These are phyloP conservation scores for Cordyceps tenuipes DNA, from an alignment of 2,329 filamentous ascomycete species.

Conservation along the genomic window DNA sequence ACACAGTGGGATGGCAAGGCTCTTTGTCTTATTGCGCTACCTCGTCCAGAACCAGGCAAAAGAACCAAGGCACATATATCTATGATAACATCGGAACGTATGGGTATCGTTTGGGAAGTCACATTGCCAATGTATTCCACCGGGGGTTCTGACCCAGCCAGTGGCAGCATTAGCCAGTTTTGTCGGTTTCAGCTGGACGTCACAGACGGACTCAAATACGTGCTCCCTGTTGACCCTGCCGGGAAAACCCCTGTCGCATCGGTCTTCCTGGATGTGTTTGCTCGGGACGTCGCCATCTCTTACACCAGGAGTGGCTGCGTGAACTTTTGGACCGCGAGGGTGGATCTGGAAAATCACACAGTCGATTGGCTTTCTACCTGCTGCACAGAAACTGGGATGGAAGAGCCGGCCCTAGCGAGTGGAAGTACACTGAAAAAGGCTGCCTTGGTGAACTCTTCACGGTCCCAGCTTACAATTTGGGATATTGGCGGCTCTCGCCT, in stretches of 20 bases:
- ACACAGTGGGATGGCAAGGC: constrained; percentile 62
- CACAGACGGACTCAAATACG: constrained; percentile 50
- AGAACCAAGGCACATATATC: constrained; percentile 61
- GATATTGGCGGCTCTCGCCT: constrained; percentile 74
- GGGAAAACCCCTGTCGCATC: constrained; percentile 63
- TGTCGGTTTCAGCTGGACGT: constrained; percentile 61
- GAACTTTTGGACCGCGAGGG: constrained; percentile 76
- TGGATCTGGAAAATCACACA: constrained; percentile 49
- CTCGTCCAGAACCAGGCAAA: constrained; percentile 48
- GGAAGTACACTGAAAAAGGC: constrained; percentile 82
- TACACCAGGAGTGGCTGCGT: constrained; percentile 69
- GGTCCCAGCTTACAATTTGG: constrained; percentile 81
- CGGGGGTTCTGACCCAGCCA: constrained; percentile 17
- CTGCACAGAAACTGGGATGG: constrained; percentile 68
- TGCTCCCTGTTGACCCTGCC: constrained; percentile 80
- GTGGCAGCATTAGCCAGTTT: constrained; percentile 49
- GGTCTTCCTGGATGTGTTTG: constrained; percentile 78
- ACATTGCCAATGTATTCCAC: constrained; percentile 44
- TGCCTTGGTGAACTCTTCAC: constrained; percentile 66
- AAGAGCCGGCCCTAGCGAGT: constrained; percentile 67
- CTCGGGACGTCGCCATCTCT: constrained; percentile 76
- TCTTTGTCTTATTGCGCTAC: constrained; percentile 71
- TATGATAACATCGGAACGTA: constrained; percentile 71
- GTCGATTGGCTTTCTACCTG: constrained; percentile 80
- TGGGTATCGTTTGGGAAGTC: constrained; percentile 76